These are phyloP conservation scores for Coemansia sp. DNA, from an alignment of 192 early-diverging fungal genomes.

Conservation along the genomic window DNA sequence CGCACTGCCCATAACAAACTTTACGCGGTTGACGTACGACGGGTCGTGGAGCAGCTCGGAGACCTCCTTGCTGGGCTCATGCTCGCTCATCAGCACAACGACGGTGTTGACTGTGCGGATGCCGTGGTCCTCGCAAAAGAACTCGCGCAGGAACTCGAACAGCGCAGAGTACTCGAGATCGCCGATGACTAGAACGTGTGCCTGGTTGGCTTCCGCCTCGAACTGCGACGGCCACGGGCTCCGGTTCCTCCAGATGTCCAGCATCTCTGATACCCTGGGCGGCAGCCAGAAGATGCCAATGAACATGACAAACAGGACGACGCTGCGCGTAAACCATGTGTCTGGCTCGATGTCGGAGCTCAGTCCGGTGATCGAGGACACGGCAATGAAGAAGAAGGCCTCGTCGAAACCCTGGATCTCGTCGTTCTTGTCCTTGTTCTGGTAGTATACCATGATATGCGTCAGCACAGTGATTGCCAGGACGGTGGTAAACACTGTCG, in stretches of 20 bases:
- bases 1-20: slow-evolving; percentile 68
- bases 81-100: slow-evolving; percentile 66
- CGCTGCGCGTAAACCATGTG: slow-evolving; percentile 54
- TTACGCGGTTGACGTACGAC: slow-evolving; percentile 63
- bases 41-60: slow-evolving; percentile 64
- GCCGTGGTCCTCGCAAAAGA: slow-evolving; percentile 79
- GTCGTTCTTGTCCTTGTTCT: slow-evolving; percentile 51
- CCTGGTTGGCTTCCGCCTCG: slow-evolving; percentile 50
- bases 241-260: slow-evolving; percentile 59
- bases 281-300: slow-evolving; percentile 71
- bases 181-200: slow-evolving; percentile 68
- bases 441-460: slow-evolving; percentile 64
- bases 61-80: slow-evolving; percentile 58
- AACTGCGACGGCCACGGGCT: slow-evolving; percentile 62
- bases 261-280: slow-evolving; percentile 62
- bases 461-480: slow-evolving; percentile 70
- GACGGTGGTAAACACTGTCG: slow-evolving; percentile 67
- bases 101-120: slow-evolving; percentile 62
- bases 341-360: slow-evolving; percentile 66
- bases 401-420: slow-evolving; percentile 58
- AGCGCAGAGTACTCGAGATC: slow-evolving; percentile 60
- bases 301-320: slow-evolving; percentile 69
- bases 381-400: slow-evolving; percentile 61
- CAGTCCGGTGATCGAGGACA: slow-evolving; percentile 63
- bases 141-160: slow-evolving; percentile 72